Evolutionary conservation across 441 rosid genomes (phyloP), one percentile per base, ranked within the genome.

Genomic region (Gossypium gossypioides): DNA sequence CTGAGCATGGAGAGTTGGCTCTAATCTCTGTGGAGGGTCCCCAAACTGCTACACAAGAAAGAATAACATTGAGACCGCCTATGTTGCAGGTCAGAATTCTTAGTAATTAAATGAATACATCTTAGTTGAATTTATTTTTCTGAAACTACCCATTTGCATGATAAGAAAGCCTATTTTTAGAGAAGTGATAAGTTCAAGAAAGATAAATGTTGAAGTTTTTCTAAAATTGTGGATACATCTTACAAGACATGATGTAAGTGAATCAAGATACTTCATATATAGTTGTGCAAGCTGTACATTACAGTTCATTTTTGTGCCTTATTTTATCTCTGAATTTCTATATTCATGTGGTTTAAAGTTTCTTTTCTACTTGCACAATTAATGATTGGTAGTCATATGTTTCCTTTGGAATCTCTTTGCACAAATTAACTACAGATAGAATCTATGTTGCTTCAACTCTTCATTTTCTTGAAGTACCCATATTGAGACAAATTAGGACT

Each of bases 1-100:
- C 88, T 72, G 96, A 89, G 80, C 99, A 95, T 84, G 97, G 97
- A 80, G 99, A 95, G 66, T 85, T 95, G 65, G 99, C 99, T 72
- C 80, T 92, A 69, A 95, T 95, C 72, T 42, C 93, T 2, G 98
- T 95, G 64, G 97, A 92, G 73, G 85, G 86, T 76, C 76, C 88
- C 63, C 96, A 89, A 77, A 75, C 79, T 69, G 74, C 84, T 40
- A 32, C 87, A 68, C 90, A 88, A 80, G 98, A 88, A 81, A 86
- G 87, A 84, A 81, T 84, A 75, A 71, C 86, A 73, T 83, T 95
- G 80, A 88, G 99, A 78, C 87, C 97, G 42, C 99, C 99, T 42
- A 86, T 95, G 98, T 84, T 95, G 58, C 98, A 95, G 99, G 98
- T 95, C 22, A 37, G 60, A 73, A 50, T 52, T 52, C 63, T 32